phyloP scores from a whole-genome alignment of 345 rosid species.

The Lepidium aucheri region DNA sequence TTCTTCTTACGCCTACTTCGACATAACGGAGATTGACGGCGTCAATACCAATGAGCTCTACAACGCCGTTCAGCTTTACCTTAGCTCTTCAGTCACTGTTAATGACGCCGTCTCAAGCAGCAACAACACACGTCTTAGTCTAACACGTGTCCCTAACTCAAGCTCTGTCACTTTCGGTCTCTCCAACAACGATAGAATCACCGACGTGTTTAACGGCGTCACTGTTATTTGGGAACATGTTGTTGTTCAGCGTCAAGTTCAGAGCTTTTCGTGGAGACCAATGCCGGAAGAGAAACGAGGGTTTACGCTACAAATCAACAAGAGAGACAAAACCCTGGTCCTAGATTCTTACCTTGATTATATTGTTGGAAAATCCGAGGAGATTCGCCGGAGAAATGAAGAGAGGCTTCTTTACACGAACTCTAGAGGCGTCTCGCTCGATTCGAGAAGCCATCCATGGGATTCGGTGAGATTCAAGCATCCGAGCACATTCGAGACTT shows the following conservation, averaged over 20 bases:
- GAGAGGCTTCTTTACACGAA: slow-evolving; percentile 77
- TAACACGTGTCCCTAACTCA: slow-evolving; percentile 78
- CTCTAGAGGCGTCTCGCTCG: slow-evolving; percentile 78
- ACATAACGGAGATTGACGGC: slow-evolving; percentile 91
- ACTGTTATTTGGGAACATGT: slow-evolving; percentile 80
- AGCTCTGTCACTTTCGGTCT: slow-evolving; percentile 83
- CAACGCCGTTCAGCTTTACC: slow-evolving; percentile 89
- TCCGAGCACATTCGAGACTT: slow-evolving; percentile 84
- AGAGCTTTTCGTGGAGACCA: slow-evolving; percentile 79
- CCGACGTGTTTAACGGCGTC: slow-evolving; percentile 51
- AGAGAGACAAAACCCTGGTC: slow-evolving; percentile 49
- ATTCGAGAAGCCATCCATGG: slow-evolving; percentile 89
- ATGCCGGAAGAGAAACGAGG: slow-evolving; percentile 93
- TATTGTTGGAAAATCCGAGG: slow-evolving; percentile 67
- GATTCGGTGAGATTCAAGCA: slow-evolving; percentile 93
- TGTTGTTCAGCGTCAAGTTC: slow-evolving; percentile 68
- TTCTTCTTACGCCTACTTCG: slow-evolving; percentile 64
- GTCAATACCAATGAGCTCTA: slow-evolving; percentile 98
- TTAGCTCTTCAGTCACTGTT: slow-evolving; percentile 59
- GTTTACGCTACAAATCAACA: slow-evolving; percentile 63
- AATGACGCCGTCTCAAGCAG: slow-evolving; percentile 26
- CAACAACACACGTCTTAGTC: slow-evolving; percentile 50
- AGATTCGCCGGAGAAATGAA: slow-evolving; percentile 60
- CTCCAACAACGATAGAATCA: slow-evolving; percentile 67
- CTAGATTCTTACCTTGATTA: slow-evolving; percentile 64